Evolutionary conservation across 2,329 filamentous ascomycete species (phyloP), one percentile per base, ranked within the genome.

Genomic region (Laburnicola sp.): DNA sequence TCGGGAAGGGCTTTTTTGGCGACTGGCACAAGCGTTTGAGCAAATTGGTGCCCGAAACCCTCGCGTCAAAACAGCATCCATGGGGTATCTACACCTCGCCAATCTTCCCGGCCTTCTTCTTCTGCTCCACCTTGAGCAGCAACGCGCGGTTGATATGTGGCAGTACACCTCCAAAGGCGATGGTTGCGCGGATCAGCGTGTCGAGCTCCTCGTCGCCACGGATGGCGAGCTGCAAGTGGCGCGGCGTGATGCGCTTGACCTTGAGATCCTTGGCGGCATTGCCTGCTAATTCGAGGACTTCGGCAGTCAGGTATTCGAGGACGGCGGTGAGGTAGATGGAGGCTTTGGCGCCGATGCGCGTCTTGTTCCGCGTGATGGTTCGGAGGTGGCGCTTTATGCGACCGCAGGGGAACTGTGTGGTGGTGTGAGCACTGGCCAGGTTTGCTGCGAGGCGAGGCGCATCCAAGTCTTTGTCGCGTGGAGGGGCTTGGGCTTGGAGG

Each of bases 341-440:
- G 60, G 94, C 94, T 82, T 97, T 97, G 71, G 93, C 94, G 68
- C 94, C 94, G 63, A 99, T 95, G 78, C 94, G 93, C 90, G 97
- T 97, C 83, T 97, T 97, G 80, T 97, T 95, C 75, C 97, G 94
- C 43, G 94, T 97, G 80, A 97, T 97, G 77, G 91, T 91, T 85
- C 97, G 97, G 74, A 99, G 83, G 81, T 97, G 97, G 80, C 94
- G 92, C 88, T 99, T 99, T 78, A 99, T 94, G 87, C 94, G 94
- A 79, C 94, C 94, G 75, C 94, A 99, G 56, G 94, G 94, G 76
- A 99, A 99, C 94, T 99, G 73, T 53, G 61, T 30, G 61, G 60
- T 50, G 27, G 51, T 50, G 22, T 52, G 38, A 46, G 54, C 53
- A 61, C 54, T 60, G 59, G 65, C 39, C 16, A 16, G 16, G 16